Evolutionary conservation across 1,139 yeast genomes (phyloP), one percentile per base, ranked within the genome.

Genomic region (Blastobotrys proliferans): DNA sequence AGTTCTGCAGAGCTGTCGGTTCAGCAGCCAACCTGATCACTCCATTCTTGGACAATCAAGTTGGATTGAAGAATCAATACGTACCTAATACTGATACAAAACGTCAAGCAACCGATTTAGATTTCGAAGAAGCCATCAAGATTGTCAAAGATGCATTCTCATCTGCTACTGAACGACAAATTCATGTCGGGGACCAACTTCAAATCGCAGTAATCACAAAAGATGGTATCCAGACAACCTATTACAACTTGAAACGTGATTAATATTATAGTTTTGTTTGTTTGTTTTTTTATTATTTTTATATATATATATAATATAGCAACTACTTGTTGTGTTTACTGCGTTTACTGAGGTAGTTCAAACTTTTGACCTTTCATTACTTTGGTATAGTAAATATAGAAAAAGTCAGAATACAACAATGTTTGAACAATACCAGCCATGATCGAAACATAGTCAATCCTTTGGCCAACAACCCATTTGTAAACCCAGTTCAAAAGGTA

Each of bases 1-100:
- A 90, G 64, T 95, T 88, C 62, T 87, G 97, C 68, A 79, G 97
- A 60, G 97, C 97, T 1, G 97, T 95, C 49, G 98, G 98, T 35
- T 94, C 97, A 6, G 97, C 97, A 26, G 94, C 97, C 2, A 80
- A 92, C 53, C 76, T 92, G 65, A 88, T 92, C 57, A 90, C 88
- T 94, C 98, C 98, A 4, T 92, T 92, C 64, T 77, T 92, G 60
- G 98, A 92, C 65, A 92, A 90, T 66, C 98, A 94, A 70, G 98
- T 94, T 51, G 84, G 86, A 64, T 85, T 86, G 68, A 88, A 90
- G 65, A 92, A 92, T 69, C 98, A 92, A 66, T 77, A 68, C 55
- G 92, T 78, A 52, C 95, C 96, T 18, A 88, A 90, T 19, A 82
- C 79, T 63, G 34, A 29, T 32, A n/a, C 24, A 19, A 33, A 28